Evolutionary conservation across 768 basidiomycete genomes (phyloP).

Genomic region (Fistulinella prunicolor): DNA sequence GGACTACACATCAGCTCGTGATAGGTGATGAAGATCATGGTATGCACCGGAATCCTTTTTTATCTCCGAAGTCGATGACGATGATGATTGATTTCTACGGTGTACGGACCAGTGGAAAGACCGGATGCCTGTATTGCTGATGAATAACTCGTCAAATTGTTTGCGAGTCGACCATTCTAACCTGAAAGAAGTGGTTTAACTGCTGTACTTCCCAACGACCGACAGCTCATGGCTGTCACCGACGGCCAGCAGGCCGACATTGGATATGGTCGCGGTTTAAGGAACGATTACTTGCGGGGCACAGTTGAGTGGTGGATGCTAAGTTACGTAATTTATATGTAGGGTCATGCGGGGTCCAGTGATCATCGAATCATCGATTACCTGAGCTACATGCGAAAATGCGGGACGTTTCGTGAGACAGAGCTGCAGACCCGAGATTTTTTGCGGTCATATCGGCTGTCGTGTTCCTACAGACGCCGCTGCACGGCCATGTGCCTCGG

Average conservation of each 20-base stretch:
- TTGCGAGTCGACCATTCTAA: conserved; percentile 5
- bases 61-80: conserved; percentile 9
- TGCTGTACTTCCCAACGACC: conserved; percentile 15
- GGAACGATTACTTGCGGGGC: conserved; percentile 1
- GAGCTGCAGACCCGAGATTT: conserved; percentile 5
- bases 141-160: neutral
- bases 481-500: neutral
- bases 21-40: neutral
- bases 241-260: conserved; percentile 32
- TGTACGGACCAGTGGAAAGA: conserved; percentile 32
- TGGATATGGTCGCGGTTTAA: conserved; percentile 29
- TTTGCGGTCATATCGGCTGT: conserved; percentile 11
- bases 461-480: neutral
- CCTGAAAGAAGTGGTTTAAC: conserved; percentile 25
- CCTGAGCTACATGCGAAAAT: neutral
- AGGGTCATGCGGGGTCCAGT: too few species aligned
- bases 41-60: conserved; percentile 27
- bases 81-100: conserved; percentile 18
- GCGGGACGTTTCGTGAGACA: conserved; percentile 14
- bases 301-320: too few species aligned
- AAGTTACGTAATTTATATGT: too few species aligned
- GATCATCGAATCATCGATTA: too few species aligned
- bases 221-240: conserved; percentile 20
- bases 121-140: conserved; percentile 22
- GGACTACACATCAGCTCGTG: neutral